These are phyloP conservation scores for Trapa bicornis DNA, from an alignment of 345 rosid genomes.

Conservation along the genomic window DNA sequence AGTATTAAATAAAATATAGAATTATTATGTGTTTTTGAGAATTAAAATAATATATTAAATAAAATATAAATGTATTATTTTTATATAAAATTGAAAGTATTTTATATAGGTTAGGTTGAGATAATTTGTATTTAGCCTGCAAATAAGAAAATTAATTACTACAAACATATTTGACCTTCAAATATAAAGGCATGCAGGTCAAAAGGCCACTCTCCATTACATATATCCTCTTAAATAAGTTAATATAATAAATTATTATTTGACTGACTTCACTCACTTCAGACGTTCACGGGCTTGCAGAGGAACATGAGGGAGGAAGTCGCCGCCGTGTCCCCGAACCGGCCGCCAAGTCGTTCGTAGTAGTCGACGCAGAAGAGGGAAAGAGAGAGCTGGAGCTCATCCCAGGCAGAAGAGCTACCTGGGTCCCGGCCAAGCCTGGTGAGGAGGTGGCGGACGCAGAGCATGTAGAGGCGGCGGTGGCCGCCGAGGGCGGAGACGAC, in stretches of 20 bases:
- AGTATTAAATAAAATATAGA: too few relatives aligned
- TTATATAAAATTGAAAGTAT: too few relatives aligned
- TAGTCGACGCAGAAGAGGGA: conserved; percentile 75
- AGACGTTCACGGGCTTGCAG: conserved; percentile 73
- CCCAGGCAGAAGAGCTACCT: conserved; percentile 37
- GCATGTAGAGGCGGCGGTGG: conserved; percentile 71
- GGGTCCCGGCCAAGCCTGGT: conserved; percentile 21
- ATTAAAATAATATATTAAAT: too few relatives aligned
- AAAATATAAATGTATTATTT: too few relatives aligned
- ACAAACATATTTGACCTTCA: too few relatives aligned
- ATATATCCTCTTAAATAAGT: neutral
- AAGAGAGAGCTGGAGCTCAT: conserved; percentile 71
- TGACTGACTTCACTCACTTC: conserved; percentile 5
- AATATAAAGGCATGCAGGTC: too few relatives aligned
- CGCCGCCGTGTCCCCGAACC: conserved; percentile 26
- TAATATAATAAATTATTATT: neutral
- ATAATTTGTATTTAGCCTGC: too few relatives aligned
- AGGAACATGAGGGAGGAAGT: conserved; percentile 76
- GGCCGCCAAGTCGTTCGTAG: conserved; percentile 53
- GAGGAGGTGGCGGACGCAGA: conserved; percentile 55
- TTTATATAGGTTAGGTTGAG: too few relatives aligned
- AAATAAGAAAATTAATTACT: too few relatives aligned
- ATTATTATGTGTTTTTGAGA: too few relatives aligned
- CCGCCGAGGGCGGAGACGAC: conserved; percentile 89
- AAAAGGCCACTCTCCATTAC: too few relatives aligned